A percentile compares a stretch with the other conserved stretches of the same genome.
phyloP scores from a whole-genome alignment of 495 filamentous ascomycete species.

The Penicillium coprophilum region DNA sequence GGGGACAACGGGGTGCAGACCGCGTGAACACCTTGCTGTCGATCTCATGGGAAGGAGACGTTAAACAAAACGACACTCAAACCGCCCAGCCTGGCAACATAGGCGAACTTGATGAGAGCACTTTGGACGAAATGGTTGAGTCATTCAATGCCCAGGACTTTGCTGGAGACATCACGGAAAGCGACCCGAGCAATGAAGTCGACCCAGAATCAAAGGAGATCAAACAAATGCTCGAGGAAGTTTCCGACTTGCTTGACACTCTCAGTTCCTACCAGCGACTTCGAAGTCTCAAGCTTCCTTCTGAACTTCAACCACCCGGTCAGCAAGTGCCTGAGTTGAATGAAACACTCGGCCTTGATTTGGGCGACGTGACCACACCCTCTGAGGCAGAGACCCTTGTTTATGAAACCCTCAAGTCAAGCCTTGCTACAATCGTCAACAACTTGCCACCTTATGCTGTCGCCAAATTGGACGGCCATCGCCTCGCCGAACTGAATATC shows the following conservation, averaged over 20 bases:
- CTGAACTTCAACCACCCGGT: constrained; percentile 18
- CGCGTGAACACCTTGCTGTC: constrained; percentile 54
- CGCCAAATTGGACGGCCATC: constrained; percentile 80
- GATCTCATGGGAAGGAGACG: constrained; percentile 39
- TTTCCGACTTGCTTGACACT: constrained; percentile 82
- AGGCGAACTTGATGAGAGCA: constrained; percentile 46
- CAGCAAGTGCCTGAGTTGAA: constrained; percentile 46
- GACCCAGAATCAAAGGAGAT: constrained; percentile 54
- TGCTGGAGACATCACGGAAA: constrained; percentile 32
- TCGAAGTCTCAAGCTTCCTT: constrained; percentile 60
- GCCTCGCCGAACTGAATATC: constrained; percentile 75
- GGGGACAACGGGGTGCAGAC: constrained; percentile 70
- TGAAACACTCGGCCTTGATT: constrained; percentile 30
- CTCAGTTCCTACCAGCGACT: constrained; percentile 84
- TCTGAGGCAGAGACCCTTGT: constrained; percentile 65
- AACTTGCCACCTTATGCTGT: constrained; percentile 82
- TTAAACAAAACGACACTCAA: constrained; percentile 22
- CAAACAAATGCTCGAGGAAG: constrained; percentile 72
- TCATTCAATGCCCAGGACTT: constrained; percentile 45
- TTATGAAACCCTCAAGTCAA: constrained; percentile 73
- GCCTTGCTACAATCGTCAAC: constrained; percentile 68
- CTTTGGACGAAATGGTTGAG: constrained; percentile 52
- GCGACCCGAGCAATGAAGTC: constrained; percentile 45
- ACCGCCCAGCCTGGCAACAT: constrained; percentile 49
- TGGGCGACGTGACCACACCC: constrained; percentile 49